Base-by-base conservation (phyloP, 345 rosid genomes). In the Gossypium turneri region DNA sequence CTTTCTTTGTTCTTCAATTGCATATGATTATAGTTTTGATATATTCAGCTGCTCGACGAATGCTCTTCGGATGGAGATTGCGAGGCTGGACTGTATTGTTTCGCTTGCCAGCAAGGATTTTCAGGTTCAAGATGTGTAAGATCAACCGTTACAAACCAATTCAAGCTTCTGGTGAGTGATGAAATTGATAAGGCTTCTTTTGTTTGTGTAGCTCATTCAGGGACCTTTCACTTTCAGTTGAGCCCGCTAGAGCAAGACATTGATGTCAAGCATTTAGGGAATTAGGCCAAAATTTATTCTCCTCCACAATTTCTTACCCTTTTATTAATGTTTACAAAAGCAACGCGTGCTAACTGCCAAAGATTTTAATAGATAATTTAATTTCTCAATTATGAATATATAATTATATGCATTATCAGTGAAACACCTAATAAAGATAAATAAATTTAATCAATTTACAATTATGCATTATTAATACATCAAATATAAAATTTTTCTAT, bases 1-100 rank as follows among this genome's bases (percentile, higher is more conserved):
- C 2, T 1, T 8, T 59, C 3, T 5, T 12, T 10, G 3, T 57
- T 20, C 41, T 34, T 10, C 12, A 16, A 19, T 3, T 34, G 2
- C 19, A 10, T 10, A 13, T 62, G 29, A 4, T 15, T 45, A 22
- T 38, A n/a, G 45, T 63, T 65, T 12, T 22, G 10, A 48, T 27
- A n/a, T 44, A n/a, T 55, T 10, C 34, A 89, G 96, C 79, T 89
- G 20, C 84, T 87, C 17, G 91, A 87, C 43, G 76, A 70, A 50
- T 90, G 96, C 74, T 86, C 88, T 0, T 76, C 79, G 4, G 85
- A 90, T 73, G 79, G 83, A 76, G 93, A 90, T 80, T 90, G 96
- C 44, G 87, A 22, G 67, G 85, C 80, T 5, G 96, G 90, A 20
- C 85, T 87, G 9, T 82, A 87, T 53, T 90, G 96, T 65, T 86